A percentile compares a stretch with the other conserved stretches of the same genome.
These are phyloP conservation scores for Neospermospora avenae DNA, from an alignment of 2,329 filamentous ascomycete species.

Conservation along the genomic window DNA sequence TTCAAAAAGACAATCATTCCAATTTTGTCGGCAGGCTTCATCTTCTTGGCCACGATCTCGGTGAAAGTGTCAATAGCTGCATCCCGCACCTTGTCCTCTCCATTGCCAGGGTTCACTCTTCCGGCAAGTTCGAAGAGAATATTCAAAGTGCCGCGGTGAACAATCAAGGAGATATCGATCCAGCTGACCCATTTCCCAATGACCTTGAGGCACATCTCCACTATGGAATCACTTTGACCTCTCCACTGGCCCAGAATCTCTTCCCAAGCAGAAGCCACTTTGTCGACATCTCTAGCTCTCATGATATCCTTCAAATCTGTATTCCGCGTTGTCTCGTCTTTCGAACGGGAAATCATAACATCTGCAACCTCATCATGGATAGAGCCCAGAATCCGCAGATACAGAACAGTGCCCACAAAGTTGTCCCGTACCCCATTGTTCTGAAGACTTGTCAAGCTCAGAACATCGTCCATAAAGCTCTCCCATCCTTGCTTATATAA, in stretches of 20 bases:
- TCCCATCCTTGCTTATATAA: constrained; percentile 86
- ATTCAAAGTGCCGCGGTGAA: constrained; percentile 84
- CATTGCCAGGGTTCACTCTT: constrained; percentile 57
- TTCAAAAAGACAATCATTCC: constrained; percentile 91
- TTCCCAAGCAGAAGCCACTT: constrained; percentile 87
- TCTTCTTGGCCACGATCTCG: constrained; percentile 96
- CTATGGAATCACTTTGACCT: constrained; percentile 64
- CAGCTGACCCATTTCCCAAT: constrained; percentile 97
- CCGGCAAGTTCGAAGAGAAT: constrained; percentile 84
- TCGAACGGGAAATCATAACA: constrained; percentile 75
- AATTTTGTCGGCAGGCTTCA: constrained; percentile 90
- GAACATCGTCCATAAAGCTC: constrained; percentile 86
- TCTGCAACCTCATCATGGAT: constrained; percentile 98
- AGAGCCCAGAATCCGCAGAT: constrained; percentile 81
- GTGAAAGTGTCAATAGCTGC: constrained; percentile 93
- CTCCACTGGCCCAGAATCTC: constrained; percentile 75
- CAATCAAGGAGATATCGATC: constrained; percentile 93
- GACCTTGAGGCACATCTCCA: constrained; percentile 87
- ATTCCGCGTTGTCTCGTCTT: constrained; percentile 78
- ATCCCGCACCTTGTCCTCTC: constrained; percentile 78
- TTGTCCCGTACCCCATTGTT: constrained; percentile 65
- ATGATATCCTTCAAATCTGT: constrained; percentile 89
- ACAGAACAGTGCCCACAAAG: constrained; percentile 73
- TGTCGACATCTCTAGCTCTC: constrained; percentile 80
- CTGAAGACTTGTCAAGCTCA: constrained; percentile 65